Conservation (phyloP, 208 protist genomes). For the Balamuthia mandrillaris region DNA sequence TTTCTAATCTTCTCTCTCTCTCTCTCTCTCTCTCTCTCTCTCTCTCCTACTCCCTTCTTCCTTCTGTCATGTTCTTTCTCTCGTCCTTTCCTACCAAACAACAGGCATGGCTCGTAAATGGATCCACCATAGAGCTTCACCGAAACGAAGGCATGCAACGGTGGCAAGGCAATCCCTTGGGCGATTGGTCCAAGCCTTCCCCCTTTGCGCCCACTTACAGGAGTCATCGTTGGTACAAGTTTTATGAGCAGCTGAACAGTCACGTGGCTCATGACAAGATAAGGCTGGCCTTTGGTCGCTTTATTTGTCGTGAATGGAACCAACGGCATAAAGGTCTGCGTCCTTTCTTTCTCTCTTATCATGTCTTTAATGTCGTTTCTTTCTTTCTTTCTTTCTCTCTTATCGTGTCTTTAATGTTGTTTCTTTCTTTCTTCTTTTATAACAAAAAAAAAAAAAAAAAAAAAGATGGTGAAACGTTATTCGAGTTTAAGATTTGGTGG, state of each 20-base stretch:
- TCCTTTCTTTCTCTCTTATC: neutral
- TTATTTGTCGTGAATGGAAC: constrained; percentile 20
- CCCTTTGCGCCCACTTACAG: neutral
- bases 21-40: neutral
- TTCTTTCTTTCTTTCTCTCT: too few relatives aligned
- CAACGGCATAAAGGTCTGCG: neutral
- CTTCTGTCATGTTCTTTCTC: neutral
- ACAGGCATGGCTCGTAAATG: neutral
- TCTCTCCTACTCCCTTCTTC: too few relatives aligned
- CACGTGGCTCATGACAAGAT: neutral
- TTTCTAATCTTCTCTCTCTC: too few relatives aligned
- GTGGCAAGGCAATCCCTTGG: neutral
- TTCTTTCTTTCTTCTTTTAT: too few relatives aligned
- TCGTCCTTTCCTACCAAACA: too few relatives aligned
- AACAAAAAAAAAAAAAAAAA: neutral
- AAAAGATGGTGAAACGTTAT: neutral
- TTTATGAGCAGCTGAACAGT: constrained; percentile 16
- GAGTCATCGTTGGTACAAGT: constrained; percentile 38
- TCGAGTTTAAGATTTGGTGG: constrained; percentile 27
- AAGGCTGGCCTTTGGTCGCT: neutral
- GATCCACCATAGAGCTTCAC: neutral
- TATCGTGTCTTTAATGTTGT: too few relatives aligned
- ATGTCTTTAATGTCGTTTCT: neutral
- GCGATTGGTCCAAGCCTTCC: neutral
- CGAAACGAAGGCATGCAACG: neutral